Percentiles rank a stretch among this genome's conserved stretches.
phyloP scores from a whole-genome alignment of 2,329 filamentous ascomycete genomes.

The Phialophora macrospora region DNA sequence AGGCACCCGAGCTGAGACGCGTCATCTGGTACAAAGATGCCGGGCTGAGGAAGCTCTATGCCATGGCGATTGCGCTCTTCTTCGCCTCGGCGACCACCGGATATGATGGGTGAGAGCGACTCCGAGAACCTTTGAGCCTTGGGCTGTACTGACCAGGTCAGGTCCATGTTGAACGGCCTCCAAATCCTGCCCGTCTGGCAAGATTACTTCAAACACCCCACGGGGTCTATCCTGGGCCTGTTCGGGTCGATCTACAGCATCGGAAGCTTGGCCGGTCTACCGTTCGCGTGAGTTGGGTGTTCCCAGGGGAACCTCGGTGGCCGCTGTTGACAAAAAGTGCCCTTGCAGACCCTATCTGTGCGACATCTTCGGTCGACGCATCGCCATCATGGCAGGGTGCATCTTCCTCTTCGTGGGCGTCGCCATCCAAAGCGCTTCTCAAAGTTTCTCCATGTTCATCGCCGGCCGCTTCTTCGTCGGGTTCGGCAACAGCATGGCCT shows the following conservation, averaged over 20 bases:
- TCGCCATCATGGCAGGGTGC: conserved; percentile 30
- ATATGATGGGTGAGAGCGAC: conserved; percentile 58
- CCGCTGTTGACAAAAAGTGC: not conserved
- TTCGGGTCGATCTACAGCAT: conserved; percentile 25
- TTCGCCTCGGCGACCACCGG: conserved; percentile 62
- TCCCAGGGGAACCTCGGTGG: not conserved
- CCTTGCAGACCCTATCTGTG: conserved; percentile 9
- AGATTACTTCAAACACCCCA: conserved; percentile 34
- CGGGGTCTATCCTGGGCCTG: conserved; percentile 25
- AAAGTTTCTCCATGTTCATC: conserved; percentile 56
- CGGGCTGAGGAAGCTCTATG: conserved; percentile 62
- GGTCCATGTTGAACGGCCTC: conserved; percentile 33
- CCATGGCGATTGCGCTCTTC: conserved; percentile 59
- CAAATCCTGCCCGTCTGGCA: conserved; percentile 29
- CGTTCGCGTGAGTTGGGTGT: conserved; percentile 17
- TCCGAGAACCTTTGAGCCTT: not conserved
- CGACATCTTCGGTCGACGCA: conserved; percentile 21
- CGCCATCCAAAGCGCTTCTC: conserved; percentile 35
- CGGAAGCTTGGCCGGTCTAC: conserved; percentile 22
- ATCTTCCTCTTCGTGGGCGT: conserved; percentile 39
- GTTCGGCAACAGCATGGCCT: conserved; percentile 56
- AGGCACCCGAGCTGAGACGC: conserved; percentile 58
- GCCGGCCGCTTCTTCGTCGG: conserved; percentile 67
- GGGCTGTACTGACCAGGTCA: conserved; percentile 42
- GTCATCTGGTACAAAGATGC: conserved; percentile 64